These are phyloP conservation scores for Wickerhamiella azyma DNA, from an alignment of 805 yeast species.

Conservation along the genomic window DNA sequence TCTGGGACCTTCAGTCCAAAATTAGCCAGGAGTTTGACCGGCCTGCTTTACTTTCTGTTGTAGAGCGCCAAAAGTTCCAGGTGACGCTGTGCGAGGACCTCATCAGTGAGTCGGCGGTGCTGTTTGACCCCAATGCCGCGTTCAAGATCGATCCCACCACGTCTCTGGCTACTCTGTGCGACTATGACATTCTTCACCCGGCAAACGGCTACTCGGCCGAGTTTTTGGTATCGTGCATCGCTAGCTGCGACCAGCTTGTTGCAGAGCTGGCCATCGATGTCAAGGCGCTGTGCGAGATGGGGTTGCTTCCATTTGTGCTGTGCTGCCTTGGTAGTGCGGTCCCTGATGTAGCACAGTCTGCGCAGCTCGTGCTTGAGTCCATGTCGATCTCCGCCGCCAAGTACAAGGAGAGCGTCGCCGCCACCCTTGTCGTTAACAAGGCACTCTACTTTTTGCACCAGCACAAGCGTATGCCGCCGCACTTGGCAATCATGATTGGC, in stretches of 20 bases:
- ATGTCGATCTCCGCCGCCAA: constrained; percentile 23
- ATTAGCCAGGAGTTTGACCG: constrained; percentile 30
- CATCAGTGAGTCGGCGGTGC: constrained; percentile 8
- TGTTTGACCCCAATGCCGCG: constrained; percentile 20
- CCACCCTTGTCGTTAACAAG: constrained; percentile 15
- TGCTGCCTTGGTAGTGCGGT: constrained; percentile 13
- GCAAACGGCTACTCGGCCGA: constrained; percentile 42
- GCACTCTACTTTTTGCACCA: constrained; percentile 5
- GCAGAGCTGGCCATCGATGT: constrained; percentile 34
- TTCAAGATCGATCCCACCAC: constrained; percentile 1
- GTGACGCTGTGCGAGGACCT: constrained; percentile 18
- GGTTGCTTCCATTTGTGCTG: constrained; percentile 38
- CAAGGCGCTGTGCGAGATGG: constrained; percentile 42
- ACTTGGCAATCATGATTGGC: constrained; percentile 43
- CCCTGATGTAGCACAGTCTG: constrained; percentile 28
- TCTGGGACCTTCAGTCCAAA: constrained; percentile 48
- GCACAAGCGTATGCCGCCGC: constrained; percentile 26
- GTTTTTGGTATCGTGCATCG: constrained; percentile 42
- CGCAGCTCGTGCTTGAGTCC: constrained; percentile 34
- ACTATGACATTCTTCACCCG: constrained; percentile 10
- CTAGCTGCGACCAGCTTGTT: constrained; percentile 16
- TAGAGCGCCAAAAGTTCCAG: constrained; percentile 7
- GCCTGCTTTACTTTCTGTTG: constrained; percentile 13
- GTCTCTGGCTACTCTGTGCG: constrained; percentile 1
- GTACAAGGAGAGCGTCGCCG: constrained; percentile 17